phyloP scores from a whole-genome alignment of 805 yeast genomes.

The Monosporozyma unispora region DNA sequence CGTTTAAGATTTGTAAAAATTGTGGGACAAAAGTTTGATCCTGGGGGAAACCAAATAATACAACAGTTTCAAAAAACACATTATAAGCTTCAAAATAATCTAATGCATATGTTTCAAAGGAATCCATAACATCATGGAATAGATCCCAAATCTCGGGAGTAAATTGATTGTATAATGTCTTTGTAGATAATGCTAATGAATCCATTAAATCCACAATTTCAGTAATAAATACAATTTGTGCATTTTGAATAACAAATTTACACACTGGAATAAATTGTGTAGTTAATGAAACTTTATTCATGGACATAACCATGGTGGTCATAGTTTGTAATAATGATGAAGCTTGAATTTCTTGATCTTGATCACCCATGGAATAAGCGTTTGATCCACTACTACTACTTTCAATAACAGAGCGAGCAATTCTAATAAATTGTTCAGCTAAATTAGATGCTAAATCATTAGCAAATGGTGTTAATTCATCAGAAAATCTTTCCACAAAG shows the following conservation, averaged over 20 bases:
- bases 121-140: slow-evolving; percentile 39
- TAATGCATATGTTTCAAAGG: slow-evolving; percentile 50
- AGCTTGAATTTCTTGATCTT: slow-evolving; percentile 62
- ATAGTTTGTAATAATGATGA: slow-evolving; percentile 61
- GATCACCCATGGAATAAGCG: slow-evolving; percentile 31
- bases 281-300: slow-evolving; percentile 48
- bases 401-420: slow-evolving; percentile 51
- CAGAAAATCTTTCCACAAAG: slow-evolving; percentile 80
- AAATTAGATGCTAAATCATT: slow-evolving; percentile 51
- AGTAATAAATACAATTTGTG: slow-evolving; percentile 50
- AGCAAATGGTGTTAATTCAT: slow-evolving; percentile 84
- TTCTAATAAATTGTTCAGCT: slow-evolving; percentile 49
- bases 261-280: slow-evolving; percentile 50
- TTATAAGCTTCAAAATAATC: slow-evolving; percentile 50
- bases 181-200: slow-evolving; percentile 42
- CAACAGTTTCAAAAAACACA: slow-evolving; percentile 48
- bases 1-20: slow-evolving; percentile 22
- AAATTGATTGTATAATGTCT: slow-evolving; percentile 36
- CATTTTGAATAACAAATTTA: slow-evolving; percentile 48
- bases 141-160: slow-evolving; percentile 47
- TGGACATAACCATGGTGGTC: slow-evolving; percentile 62
- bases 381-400: slow-evolving; percentile 20
- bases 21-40: slow-evolving; percentile 23
- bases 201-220: slow-evolving; percentile 59
- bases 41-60: slow-evolving; percentile 42